These are phyloP conservation scores for Pseudohyphozyma bogoriensis DNA, from an alignment of 768 basidiomycete species.

Conservation along the genomic window DNA sequence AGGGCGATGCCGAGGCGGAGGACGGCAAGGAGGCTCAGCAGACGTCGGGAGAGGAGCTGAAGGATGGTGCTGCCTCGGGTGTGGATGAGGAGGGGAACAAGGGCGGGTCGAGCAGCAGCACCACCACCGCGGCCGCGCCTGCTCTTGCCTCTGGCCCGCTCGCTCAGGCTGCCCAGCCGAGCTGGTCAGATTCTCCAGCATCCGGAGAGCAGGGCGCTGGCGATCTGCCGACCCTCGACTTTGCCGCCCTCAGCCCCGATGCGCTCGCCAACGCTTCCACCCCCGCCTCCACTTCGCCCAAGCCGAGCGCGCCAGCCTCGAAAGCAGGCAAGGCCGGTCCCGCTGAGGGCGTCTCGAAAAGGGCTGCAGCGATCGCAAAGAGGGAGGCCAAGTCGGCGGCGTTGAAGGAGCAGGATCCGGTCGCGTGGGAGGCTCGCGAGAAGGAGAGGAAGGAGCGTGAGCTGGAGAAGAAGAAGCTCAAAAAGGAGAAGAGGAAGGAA, in stretches of 20 bases:
- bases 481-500: slow-evolving; percentile 10
- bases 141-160: slow-evolving; percentile 17
- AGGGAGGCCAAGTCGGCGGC: slow-evolving; percentile 14
- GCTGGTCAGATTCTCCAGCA: no score
- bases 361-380: background rate
- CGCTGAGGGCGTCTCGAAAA: slow-evolving; percentile 9
- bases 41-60: background rate
- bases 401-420: slow-evolving; percentile 19
- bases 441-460: slow-evolving; percentile 6
- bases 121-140: background rate
- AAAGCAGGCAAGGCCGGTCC: no score
- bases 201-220: slow-evolving; percentile 9
- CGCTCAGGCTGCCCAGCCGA: no score
- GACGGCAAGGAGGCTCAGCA: no score
- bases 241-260: slow-evolving; percentile 9
- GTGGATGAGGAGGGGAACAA: background rate
- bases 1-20: background rate
- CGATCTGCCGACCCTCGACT: slow-evolving; percentile 5
- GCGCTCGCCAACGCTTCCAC: background rate
- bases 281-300: background rate
- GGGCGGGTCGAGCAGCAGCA: background rate
- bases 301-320: background rate
- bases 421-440: slow-evolving; percentile 11
- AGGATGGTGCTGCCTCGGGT: background rate
- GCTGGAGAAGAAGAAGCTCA: slow-evolving; percentile 1